Base-by-base conservation (phyloP, 2,329 filamentous ascomycete genomes). In the Penicillium decumbens region DNA sequence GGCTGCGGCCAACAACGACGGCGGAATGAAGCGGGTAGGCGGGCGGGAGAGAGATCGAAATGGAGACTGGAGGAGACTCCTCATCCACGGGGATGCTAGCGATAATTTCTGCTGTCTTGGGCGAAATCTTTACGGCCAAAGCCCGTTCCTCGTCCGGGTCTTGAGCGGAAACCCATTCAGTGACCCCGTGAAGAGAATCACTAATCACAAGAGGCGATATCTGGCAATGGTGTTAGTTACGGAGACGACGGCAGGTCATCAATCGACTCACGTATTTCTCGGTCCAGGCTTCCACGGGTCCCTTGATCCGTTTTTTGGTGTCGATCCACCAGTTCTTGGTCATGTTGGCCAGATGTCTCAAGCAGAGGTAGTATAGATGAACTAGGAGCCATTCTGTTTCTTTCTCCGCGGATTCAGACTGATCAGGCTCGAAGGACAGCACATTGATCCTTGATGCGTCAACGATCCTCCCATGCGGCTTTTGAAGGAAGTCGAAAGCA, bases 31-130 rank as follows among this genome's bases (percentile, higher is more conserved):
- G 80, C 0, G 93, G 93, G 64, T 95, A 98, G 35, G 84, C 84
- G 1, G 82, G 74, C 0, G 92, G 92, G 0, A 98, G 78, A 5
- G 81, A 80, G 60, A 98, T 85, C n/a, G 83, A 79, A 62, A 98
- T 84, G 30, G 84, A 79, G 54, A 97, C 93, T 9, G 85, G 80
- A 49, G 93, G 89, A 27, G 84, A 83, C 60, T 88, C 83, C 52
- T 97, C 92, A 65, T 98, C 93, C 9, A 98, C 82, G 45, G 88
- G 83, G 66, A 95, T 96, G 3, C 84, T 84, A 0, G 89, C 90
- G 10, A 84, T 85, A 30, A 97, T 82, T 68, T 97, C 92, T 42
- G 81, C 80, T 0, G 83, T 83, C 9, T 81, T 77, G 29, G 80
- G 79, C 48, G 84, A 88, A 8, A 95, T 81, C 65, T 87, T 91